Evolutionary conservation across 495 filamentous ascomycete species (phyloP).

Genomic region (Patellaria atrata): DNA sequence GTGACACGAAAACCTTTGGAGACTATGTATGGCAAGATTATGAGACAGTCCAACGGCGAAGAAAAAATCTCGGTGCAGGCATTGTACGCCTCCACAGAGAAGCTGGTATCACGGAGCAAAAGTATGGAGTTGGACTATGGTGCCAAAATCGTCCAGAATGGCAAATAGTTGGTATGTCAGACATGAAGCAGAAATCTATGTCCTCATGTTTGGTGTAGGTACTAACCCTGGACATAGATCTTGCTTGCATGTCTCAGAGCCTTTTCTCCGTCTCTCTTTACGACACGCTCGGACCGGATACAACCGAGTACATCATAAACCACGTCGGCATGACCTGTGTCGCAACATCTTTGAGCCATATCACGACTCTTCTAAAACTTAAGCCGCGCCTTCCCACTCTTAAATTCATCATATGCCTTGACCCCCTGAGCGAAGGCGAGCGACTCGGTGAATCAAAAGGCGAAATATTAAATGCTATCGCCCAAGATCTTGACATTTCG

Average conservation of each 20-base stretch:
- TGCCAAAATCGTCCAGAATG: slow-evolving; percentile 93
- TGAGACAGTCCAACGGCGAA: slow-evolving; percentile 58
- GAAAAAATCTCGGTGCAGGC: slow-evolving; percentile 75
- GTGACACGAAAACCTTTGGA: slow-evolving; percentile 59
- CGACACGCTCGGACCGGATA: slow-evolving; percentile 81
- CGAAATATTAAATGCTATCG: slow-evolving; percentile 58
- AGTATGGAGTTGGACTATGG: slow-evolving; percentile 86
- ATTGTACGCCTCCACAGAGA: slow-evolving; percentile 68
- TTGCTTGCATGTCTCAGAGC: slow-evolving; percentile 78
- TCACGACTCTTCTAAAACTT: slow-evolving; percentile 74
- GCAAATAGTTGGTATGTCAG: slow-evolving; percentile 68
- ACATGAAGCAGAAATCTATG: not conserved
- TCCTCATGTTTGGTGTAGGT: not conserved
- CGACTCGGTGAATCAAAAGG: slow-evolving; percentile 62
- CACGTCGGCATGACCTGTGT: slow-evolving; percentile 67
- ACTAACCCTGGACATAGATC: slow-evolving; percentile 55
- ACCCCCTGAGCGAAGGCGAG: slow-evolving; percentile 75
- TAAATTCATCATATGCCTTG: slow-evolving; percentile 80
- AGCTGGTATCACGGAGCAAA: slow-evolving; percentile 45
- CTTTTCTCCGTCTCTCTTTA: slow-evolving; percentile 89
- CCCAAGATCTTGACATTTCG: slow-evolving; percentile 52
- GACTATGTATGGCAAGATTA: slow-evolving; percentile 77
- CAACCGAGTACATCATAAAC: slow-evolving; percentile 90
- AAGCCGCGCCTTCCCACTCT: slow-evolving; percentile 62
- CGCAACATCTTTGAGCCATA: slow-evolving; percentile 67